Percentiles rank a stretch among this genome's conserved stretches.
phyloP scores from a whole-genome alignment of 345 rosid genomes.

The Populus deltoides region DNA sequence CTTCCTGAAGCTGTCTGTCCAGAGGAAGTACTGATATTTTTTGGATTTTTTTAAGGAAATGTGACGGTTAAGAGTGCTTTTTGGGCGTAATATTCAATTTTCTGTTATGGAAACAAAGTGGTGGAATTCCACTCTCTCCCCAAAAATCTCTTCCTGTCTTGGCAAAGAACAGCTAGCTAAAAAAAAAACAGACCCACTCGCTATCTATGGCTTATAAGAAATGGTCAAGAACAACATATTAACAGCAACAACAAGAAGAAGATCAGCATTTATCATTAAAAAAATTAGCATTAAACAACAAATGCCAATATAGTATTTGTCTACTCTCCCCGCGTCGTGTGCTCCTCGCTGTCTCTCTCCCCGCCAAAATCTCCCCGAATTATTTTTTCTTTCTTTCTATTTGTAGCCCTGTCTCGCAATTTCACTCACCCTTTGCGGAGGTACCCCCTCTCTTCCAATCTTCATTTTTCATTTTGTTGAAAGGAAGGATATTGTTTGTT shows the following conservation, averaged over 20 bases:
- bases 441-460: conserved; percentile 20
- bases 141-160: background rate
- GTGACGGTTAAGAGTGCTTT: background rate
- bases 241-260: background rate
- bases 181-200: background rate
- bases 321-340: conserved; percentile 11
- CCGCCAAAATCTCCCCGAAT: conserved; percentile 16
- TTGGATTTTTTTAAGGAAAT: background rate
- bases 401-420: conserved; percentile 8
- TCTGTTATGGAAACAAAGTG: background rate
- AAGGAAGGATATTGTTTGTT: no score
- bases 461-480: background rate
- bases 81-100: background rate
- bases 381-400: conserved; percentile 16
- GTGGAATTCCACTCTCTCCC: background rate
- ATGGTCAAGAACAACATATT: background rate
- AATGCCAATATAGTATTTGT: background rate
- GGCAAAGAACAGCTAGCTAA: background rate
- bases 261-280: background rate
- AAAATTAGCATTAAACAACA: background rate
- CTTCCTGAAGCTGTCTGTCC: background rate
- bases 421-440: conserved; percentile 46
- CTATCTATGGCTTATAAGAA: background rate
- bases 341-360: conserved; percentile 26
- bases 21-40: background rate